Base-by-base conservation (phyloP, 352 stramenopile genomes). In the Pythium phragmitis region DNA sequence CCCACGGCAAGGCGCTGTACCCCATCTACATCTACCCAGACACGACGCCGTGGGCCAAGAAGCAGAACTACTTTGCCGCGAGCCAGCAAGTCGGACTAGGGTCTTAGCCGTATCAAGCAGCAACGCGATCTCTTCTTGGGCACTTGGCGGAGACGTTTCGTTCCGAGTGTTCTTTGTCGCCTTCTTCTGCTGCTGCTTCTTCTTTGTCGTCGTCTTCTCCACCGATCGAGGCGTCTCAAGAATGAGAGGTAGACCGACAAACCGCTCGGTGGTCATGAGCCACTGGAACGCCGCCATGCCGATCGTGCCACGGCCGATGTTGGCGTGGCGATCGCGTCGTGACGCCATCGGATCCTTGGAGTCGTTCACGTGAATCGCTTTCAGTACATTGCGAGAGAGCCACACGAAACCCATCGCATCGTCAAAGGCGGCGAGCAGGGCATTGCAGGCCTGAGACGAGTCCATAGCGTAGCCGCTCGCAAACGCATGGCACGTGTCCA, bases 11-110 rank as follows among this genome's bases (percentile, higher is more conserved):
- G 51, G 60, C 48, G 4, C 58, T 89, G 16, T 90, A 90, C 67
- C 82, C 84, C 14, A 77, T 90, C 67, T 87, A 88, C 73, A 93
- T 90, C 50, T 93, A 88, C 66, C 82, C 82, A 11, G 72, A 91
- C 64, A 84, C 79, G 16, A 72, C 67, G 7, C 73, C 82, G 6
- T 93, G 84, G 84, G 74, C 69, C 19, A 78, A 79, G 54, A 60
- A 67, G 30, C 75, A 87, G 51, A 63, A 62, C 7, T 90, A 87
- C 62, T 90, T 86, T 49, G 79, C 78, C 2, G n/a, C 57, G 9
- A 71, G 66, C 33, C 80, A 88, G 33, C 69, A 70, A 53, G 45
- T 75, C 48, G 80, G 72, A 21, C 65, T 88, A 30, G 56, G 60
- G 19, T 80, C 71, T 13, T 83, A 50, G 55, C n/a, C 16, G 19